Evolutionary conservation across 768 basidiomycete genomes (phyloP), one percentile per base, ranked within the genome.

Genomic region (Neoboletus brunneissimus): DNA sequence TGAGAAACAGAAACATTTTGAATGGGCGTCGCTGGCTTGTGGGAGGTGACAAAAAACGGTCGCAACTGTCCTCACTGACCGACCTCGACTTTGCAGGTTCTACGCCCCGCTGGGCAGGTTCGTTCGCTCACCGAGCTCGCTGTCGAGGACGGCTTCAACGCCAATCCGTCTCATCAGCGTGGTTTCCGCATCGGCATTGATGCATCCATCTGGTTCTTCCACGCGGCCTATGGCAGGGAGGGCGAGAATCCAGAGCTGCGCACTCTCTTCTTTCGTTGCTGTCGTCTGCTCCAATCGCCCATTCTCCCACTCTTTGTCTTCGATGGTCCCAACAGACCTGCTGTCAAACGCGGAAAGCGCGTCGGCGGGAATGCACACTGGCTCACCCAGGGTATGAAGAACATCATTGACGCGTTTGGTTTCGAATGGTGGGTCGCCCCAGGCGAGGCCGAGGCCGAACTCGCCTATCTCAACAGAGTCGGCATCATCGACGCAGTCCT

Each of bases 371-470:
- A 81, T 8, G 75, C 70, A 44, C 81, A 87, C 63, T 87, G 84
- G 74, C 78, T 91, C 43, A 82, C 84, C 9, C 81, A 84, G 34
- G 87, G 87, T 3, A 89, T 89, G 86, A 88, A 89, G 71, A 78
- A 80, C 20, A 87, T 91, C 45, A 85, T 90, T 2, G 84, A 88
- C 44, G 85, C 88, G 0, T 90, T 89, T 71, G 89, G 89, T 1
- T 90, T 89, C 61, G 87, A 89, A 64, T 89, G 86, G 84, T 76
- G 83, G 61, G 82, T 79, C 69, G 94, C 93, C 16, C 94, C 94
- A 7, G 94, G 92, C 18, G 95, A 97, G 72, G 95, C 95, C 0
- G 95, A 98, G 70, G 94, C 94, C 0, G 94, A 96, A 66, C 77
- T 98, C 3, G 94, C 94, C 0, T 87, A 90, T 59, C 77, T 98